Evolutionary conservation across 1,139 yeast genomes (phyloP), one percentile per base, ranked within the genome.

Genomic region (Protomyces gravidus): DNA sequence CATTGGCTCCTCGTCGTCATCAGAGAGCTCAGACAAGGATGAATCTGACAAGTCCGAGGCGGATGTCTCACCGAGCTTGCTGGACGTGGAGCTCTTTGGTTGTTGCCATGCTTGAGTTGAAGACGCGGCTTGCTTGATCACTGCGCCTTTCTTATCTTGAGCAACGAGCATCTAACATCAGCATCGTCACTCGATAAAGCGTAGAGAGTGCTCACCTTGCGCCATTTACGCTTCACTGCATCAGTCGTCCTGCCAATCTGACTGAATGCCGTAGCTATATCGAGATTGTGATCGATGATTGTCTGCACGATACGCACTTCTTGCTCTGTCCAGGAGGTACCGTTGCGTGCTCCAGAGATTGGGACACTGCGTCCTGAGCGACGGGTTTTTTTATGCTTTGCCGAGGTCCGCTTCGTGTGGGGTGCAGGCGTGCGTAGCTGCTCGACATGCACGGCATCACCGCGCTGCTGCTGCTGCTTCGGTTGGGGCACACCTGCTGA

Each of bases 171-270:
- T 36, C 42, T 36, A 17, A 17, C 3, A 51, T 7, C 49, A 40
- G 28, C n/a, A 39, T 2, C 40, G 17, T 39, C 40, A 51, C 28
- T 4, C 17, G 5, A 5, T 25, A 23, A 21, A 50, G 33, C 13
- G 13, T 27, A 15, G 15, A 30, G 3, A 13, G 15, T 26, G 28
- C 19, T 11, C n/a, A 53, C 58, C 51, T 53, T 53, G 15, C 58
- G 50, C 58, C 58, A 53, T 36, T 53, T 53, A 2, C 58, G 50
- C 21, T 53, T 53, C 21, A 53, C 48, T 13, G 58, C 58, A 33
- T 53, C 58, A 13, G 36, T 28, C 11, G 51, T 50, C 21, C 58
- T 40, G 23, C 58, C 51, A 19, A 53, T 53, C 26, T 39, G 25
- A 11, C 21, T 36, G n/a, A 53, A 53, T 7, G 51, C 50, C 39